Percentiles rank a stretch among this genome's conserved stretches.
Conservation (phyloP, 163 green algal species). For the Scenedesmus sp. region DNA sequence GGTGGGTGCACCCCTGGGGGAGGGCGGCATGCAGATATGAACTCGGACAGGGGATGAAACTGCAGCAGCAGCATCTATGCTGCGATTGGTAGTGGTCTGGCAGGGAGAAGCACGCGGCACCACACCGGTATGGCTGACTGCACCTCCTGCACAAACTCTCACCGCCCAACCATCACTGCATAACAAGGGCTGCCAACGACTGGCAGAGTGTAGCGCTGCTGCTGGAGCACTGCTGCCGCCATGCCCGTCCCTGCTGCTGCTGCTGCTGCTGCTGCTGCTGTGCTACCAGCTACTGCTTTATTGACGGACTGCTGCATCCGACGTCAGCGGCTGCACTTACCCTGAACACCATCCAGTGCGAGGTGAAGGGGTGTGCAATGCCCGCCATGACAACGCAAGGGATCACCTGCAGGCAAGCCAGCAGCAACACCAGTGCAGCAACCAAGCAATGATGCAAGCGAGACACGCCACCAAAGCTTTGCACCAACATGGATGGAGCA, state of each 20-base stretch:
- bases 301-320: neutral
- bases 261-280: neutral
- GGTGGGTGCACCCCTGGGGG: neutral
- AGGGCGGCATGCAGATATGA: neutral
- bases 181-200: too few species aligned
- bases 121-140: neutral
- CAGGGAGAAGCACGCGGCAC: neutral
- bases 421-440: neutral
- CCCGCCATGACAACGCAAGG: slow-evolving; percentile 91
- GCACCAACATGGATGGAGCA: neutral
- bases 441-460: too few species aligned
- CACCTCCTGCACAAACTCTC: neutral
- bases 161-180: too few species aligned
- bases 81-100: neutral
- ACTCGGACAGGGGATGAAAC: neutral
- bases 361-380: slow-evolving; percentile 92
- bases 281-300: too few species aligned
- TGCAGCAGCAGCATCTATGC: too few species aligned
- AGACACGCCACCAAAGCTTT: neutral
- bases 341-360: slow-evolving; percentile 86
- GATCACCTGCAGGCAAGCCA: slow-evolving; percentile 66
- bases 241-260: neutral
- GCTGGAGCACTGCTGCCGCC: neutral
- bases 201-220: too few species aligned
- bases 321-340: slow-evolving; percentile 61